Evolutionary conservation across 108 stramenopile genomes (phyloP), one percentile per base, ranked within the genome.

Genomic region (Ochromonas danica): DNA sequence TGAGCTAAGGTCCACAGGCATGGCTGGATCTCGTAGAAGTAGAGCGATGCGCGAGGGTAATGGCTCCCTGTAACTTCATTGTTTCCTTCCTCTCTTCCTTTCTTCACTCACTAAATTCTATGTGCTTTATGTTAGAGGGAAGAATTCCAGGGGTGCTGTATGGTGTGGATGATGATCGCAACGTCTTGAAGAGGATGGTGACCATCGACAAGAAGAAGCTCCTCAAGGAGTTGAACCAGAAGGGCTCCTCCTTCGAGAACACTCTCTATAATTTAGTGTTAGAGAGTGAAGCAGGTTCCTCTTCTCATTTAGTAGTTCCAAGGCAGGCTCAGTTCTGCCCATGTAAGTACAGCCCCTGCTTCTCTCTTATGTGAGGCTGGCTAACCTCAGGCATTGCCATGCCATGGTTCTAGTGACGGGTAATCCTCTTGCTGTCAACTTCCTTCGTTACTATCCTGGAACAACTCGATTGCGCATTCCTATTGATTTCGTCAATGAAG

Each of bases 161-260:
- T 36, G 63, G 63, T 67, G 31, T 33, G 14, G 63, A 67, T 67
- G 63, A 67, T 31, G 31, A 67, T 36, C 3, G 35, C 3, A 67
- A 67, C 31, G 31, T 31, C 6, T 36, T 67, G 63, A 67, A 67
- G 31, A 25, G 3, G 3, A 31, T 67, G 31, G 63, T 67, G 14
- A 51, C 45, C 22, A 51, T 51, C 6, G 45, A 51, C 6, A 14
- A 22, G 6, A 51, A 51, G 22, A 22, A 51, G 6, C 6, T 51
- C 22, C 45, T 51, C 6, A 51, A 51, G 45, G 14, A 51, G 22
- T 51, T 51, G 45, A 51, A 22, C 6, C 22, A 14, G 22, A 51
- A 6, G 6, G 14, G 22, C 22, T 14, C 6, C 6, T 51, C 45
- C 6, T 51, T 51, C 22, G 45, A 51, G 22, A 51, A 51, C 22